phyloP scores from a whole-genome alignment of 495 filamentous ascomycete genomes.

The Copromyces sp. region DNA sequence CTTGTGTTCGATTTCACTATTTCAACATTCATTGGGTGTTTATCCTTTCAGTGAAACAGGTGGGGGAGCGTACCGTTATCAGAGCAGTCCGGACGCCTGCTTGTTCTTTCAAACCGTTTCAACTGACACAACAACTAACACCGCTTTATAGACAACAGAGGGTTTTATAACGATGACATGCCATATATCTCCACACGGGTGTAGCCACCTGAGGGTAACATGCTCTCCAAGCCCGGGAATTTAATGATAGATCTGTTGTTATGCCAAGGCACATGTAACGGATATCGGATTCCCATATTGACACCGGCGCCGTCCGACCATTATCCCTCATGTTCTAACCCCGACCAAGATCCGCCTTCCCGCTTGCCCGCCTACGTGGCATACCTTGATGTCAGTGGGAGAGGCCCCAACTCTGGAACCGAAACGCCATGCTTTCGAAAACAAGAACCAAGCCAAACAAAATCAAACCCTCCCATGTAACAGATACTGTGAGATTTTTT shows the following conservation, averaged over 20 bases:
- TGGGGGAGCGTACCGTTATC: background rate
- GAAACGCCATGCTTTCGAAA: background rate
- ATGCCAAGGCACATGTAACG: background rate
- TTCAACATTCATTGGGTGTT: background rate
- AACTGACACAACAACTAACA: background rate
- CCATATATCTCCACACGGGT: background rate
- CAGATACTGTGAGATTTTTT: background rate
- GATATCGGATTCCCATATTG: background rate
- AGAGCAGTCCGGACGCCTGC: background rate
- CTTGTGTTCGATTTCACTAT: background rate
- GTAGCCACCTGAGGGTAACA: background rate
- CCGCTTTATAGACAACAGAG: background rate
- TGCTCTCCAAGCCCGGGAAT: background rate
- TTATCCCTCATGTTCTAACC: background rate
- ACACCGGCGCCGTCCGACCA: background rate
- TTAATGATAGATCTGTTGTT: background rate
- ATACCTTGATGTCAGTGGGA: background rate
- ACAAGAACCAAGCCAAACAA: background rate
- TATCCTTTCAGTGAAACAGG: background rate
- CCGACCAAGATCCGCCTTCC: background rate
- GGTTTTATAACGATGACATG: background rate
- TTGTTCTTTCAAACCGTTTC: background rate
- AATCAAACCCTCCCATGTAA: background rate
- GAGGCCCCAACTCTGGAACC: background rate
- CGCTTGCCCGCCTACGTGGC: background rate